Evolutionary conservation across 805 yeast species (phyloP).

Genomic region (Saccharomycopsis lassenensis): DNA sequence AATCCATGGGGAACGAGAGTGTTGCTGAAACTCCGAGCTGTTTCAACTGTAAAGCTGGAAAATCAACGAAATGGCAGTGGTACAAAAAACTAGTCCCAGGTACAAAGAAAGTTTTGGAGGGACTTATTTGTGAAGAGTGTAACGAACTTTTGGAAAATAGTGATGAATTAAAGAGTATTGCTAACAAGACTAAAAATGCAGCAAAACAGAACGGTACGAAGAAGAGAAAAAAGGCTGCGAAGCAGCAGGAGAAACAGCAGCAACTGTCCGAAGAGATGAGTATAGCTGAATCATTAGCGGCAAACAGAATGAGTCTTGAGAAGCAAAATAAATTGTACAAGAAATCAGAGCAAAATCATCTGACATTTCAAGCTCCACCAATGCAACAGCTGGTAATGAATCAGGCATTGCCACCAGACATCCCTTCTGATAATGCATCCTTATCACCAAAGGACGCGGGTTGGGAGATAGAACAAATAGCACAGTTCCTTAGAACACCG

Average conservation of each 20-base stretch:
- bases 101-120: slow-evolving; percentile 4
- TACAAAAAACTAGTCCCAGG: slow-evolving; percentile 1
- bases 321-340: slow-evolving; percentile 3
- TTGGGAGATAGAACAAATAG: neutral
- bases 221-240: neutral
- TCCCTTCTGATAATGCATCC: neutral
- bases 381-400: slow-evolving; percentile 1
- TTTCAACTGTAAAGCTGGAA: slow-evolving; percentile 9
- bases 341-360: neutral
- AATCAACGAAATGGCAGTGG: slow-evolving; percentile 15
- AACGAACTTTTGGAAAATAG: slow-evolving; percentile 11
- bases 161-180: slow-evolving; percentile 3
- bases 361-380: neutral
- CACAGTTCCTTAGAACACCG: neutral
- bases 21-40: slow-evolving; percentile 10
- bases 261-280: too few species aligned
- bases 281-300: slow-evolving; percentile 13
- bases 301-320: slow-evolving; percentile 6
- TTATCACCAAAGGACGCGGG: neutral
- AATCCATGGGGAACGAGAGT: neutral
- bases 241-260: too few species aligned
- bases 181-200: neutral
- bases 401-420: neutral
- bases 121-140: slow-evolving; percentile 16
- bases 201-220: neutral